phyloP scores from a whole-genome alignment of 495 filamentous ascomycete species.

The Neurospora tetraspora region DNA sequence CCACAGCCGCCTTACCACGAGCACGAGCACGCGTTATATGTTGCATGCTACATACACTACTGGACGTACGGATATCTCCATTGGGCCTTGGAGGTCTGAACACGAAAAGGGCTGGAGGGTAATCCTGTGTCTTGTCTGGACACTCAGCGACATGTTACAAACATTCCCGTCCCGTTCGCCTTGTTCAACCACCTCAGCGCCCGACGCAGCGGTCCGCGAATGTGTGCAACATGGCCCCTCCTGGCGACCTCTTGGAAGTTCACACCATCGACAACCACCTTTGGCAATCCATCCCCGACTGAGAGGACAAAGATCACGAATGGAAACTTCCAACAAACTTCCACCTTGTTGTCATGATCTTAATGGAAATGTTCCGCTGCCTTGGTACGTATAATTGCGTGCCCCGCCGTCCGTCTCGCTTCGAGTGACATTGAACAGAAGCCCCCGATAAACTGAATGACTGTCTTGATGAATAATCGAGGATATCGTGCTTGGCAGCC shows the following conservation, averaged over 20 bases:
- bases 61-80: neutral
- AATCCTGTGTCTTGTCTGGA: neutral
- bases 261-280: no score
- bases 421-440: neutral
- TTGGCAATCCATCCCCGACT: no score
- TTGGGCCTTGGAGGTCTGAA: neutral
- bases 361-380: no score
- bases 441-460: neutral
- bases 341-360: no score
- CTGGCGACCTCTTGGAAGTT: neutral
- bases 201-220: neutral
- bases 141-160: neutral
- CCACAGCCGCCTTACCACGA: neutral
- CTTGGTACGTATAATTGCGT: no score
- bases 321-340: no score
- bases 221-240: neutral
- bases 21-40: neutral
- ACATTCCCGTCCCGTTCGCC: neutral
- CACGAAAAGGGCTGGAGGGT: neutral
- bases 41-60: neutral
- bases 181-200: neutral
- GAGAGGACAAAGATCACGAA: no score
- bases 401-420: no score
- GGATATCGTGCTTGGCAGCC: neutral
- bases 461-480: neutral